A percentile compares a stretch with the other conserved stretches of the same genome.
phyloP scores from a whole-genome alignment of 2,329 filamentous ascomycete genomes.

The Penicillium psychrosexuale region DNA sequence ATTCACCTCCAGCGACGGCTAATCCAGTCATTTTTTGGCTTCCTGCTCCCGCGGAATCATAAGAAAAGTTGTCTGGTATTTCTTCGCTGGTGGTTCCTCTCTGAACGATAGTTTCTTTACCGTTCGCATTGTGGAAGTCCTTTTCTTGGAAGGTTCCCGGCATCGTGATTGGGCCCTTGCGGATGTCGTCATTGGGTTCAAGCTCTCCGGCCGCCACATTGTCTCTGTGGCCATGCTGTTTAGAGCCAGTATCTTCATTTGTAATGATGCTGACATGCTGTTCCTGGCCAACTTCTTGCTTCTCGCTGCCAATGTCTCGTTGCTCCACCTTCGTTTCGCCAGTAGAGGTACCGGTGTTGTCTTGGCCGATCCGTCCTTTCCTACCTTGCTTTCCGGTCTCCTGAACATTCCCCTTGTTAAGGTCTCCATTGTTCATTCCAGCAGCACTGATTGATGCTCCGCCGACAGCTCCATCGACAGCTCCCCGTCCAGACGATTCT shows the following conservation, averaged over 20 bases:
- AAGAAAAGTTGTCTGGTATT: background rate
- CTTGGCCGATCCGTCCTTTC: background rate
- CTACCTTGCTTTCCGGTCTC: slow-evolving; percentile 3
- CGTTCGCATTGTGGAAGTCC: slow-evolving; percentile 2
- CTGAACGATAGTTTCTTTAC: background rate
- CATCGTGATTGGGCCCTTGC: slow-evolving; percentile 19
- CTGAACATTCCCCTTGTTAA: slow-evolving; percentile 9
- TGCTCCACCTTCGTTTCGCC: background rate
- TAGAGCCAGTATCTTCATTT: background rate
- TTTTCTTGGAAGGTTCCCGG: slow-evolving; percentile 9
- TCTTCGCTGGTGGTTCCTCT: slow-evolving; percentile 6
- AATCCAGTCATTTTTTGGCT: background rate
- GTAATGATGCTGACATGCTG: background rate
- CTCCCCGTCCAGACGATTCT: background rate
- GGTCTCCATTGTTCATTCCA: slow-evolving; percentile 9
- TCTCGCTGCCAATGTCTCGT: background rate
- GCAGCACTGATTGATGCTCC: slow-evolving; percentile 4
- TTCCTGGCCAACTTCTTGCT: background rate
- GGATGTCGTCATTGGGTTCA: slow-evolving; percentile 20
- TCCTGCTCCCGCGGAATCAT: background rate
- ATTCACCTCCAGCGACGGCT: background rate
- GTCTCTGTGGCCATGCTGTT: background rate
- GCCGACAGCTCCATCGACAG: background rate
- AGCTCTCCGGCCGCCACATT: slow-evolving; percentile 6
- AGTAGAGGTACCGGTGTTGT: background rate